Percentiles rank a stretch among this genome's conserved stretches.
Conservation (phyloP, 257 asterid species). For the Nicotiana benthamiana region DNA sequence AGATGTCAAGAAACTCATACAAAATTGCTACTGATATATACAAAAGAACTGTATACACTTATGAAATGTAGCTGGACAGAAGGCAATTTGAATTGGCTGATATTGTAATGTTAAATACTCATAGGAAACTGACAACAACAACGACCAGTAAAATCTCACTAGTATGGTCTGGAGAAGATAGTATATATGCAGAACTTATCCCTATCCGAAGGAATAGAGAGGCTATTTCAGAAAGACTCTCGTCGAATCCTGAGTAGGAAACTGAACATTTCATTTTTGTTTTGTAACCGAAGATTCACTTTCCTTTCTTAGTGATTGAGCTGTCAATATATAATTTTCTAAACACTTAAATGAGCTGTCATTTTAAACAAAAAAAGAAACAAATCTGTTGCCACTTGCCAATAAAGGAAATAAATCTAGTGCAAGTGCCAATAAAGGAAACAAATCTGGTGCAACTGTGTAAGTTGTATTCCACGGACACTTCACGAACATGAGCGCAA, state of each 20-base stretch:
- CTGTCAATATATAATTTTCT: not conserved
- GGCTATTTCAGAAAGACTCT: no score
- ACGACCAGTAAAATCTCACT: no score
- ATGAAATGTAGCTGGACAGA: not conserved
- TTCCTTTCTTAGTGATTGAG: not conserved
- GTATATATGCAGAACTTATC: no score
- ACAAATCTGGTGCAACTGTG: not conserved
- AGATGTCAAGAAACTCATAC: no score
- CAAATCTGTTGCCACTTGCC: not conserved
- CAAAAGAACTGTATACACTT: not conserved
- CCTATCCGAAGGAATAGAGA: no score
- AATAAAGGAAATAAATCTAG: not conserved
- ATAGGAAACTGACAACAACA: not conserved
- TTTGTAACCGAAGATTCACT: not conserved
- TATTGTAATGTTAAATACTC: not conserved
- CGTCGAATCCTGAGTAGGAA: not conserved
- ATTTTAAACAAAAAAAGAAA: not conserved
- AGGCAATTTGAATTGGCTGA: not conserved
- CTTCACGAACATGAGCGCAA: constrained; percentile 9
- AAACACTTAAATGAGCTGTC: not conserved
- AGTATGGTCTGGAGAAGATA: no score
- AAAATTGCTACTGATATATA: no score
- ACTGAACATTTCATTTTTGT: not conserved
- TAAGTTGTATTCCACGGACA: not conserved
- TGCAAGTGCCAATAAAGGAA: not conserved